A percentile compares a stretch with the other conserved stretches of the same genome.
Evolutionary conservation across 108 stramenopile genomes (phyloP).

Genomic region (Conticribra guillardii): DNA sequence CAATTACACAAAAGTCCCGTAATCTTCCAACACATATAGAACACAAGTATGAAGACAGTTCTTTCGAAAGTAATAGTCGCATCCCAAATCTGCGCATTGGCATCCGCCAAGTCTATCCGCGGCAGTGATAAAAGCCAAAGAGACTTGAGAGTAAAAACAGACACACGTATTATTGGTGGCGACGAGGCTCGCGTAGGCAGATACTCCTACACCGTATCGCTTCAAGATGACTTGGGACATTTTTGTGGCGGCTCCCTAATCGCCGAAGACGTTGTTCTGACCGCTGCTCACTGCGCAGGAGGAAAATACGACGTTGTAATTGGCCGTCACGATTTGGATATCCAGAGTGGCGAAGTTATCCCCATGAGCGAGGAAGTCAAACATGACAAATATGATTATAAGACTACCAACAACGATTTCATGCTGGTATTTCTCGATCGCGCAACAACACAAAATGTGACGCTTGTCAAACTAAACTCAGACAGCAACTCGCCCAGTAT

Average conservation of each 20-base stretch:
- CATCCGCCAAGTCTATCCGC: background rate
- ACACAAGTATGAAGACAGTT: too few species aligned
- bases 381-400: slow-evolving; percentile 21
- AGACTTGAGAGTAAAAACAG: background rate
- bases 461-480: slow-evolving; percentile 32
- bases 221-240: slow-evolving; percentile 13
- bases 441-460: background rate
- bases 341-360: slow-evolving; percentile 24
- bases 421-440: slow-evolving; percentile 22
- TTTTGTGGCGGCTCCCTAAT: slow-evolving; percentile 39
- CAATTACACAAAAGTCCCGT: too few species aligned
- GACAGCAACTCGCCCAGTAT: slow-evolving; percentile 33
- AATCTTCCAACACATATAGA: too few species aligned
- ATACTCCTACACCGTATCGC: slow-evolving; percentile 32
- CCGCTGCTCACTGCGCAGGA: slow-evolving; percentile 34
- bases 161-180: slow-evolving; percentile 41
- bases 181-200: slow-evolving; percentile 16
- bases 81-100: too few species aligned
- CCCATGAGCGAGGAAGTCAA: slow-evolving; percentile 3
- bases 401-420: slow-evolving; percentile 24
- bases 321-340: slow-evolving; percentile 23
- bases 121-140: background rate
- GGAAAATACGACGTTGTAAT: slow-evolving; percentile 3
- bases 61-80: too few species aligned
- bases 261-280: slow-evolving; percentile 26